A percentile compares a stretch with the other conserved stretches of the same genome.
phyloP scores from a whole-genome alignment of 225 moss, liverwort and hornwort species.

The Pseudisothecium myosuroides region DNA sequence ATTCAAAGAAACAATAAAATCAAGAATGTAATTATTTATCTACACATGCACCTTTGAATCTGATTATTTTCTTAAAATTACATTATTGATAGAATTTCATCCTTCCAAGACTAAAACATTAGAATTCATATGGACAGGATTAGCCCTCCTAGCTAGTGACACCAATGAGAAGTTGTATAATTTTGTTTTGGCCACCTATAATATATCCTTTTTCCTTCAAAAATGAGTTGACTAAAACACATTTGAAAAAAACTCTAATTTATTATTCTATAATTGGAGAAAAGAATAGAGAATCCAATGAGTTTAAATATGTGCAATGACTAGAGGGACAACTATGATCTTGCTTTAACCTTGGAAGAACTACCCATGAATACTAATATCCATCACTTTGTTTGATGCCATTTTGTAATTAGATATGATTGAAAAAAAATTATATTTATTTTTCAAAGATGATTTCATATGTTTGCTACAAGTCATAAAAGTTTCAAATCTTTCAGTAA shows the following conservation, averaged over 20 bases:
- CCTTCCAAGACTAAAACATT: neutral
- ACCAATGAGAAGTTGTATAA: neutral
- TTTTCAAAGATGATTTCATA: neutral
- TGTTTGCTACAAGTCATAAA: neutral
- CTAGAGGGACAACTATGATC: neutral
- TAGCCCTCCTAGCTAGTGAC: neutral
- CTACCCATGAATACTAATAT: fast-evolving
- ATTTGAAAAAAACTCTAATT: neutral
- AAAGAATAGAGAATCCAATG: neutral
- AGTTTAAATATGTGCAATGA: fast-evolving
- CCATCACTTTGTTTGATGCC: neutral
- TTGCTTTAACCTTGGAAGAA: neutral
- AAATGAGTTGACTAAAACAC: neutral
- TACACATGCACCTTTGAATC: neutral
- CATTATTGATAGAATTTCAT: neutral
- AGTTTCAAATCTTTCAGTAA: neutral
- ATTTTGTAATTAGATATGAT: neutral
- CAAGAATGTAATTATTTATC: neutral
- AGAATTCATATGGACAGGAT: neutral
- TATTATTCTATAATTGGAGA: neutral
- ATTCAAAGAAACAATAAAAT: neutral
- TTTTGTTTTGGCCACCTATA: neutral
- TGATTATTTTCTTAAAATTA: neutral
- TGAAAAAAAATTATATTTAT: neutral
- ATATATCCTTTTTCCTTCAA: neutral